phyloP scores from a whole-genome alignment of 495 filamentous ascomycete genomes.

The Annulohypoxylon maeteangense region DNA sequence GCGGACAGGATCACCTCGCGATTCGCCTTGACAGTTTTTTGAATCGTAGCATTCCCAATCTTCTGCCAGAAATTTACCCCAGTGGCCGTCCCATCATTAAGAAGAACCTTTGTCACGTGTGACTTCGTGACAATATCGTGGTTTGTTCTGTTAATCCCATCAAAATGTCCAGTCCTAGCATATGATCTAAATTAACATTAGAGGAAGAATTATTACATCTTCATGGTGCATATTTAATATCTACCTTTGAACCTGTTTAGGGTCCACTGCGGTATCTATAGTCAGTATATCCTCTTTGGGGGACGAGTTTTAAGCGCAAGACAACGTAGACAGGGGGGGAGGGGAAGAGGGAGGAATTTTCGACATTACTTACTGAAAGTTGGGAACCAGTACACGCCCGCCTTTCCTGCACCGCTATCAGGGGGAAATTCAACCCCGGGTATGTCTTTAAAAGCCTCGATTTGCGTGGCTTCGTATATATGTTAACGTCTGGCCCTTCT shows the following conservation, averaged over 20 bases:
- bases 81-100: conserved; percentile 51
- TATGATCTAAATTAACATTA: conserved; percentile 39
- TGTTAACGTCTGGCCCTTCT: background rate
- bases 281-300: too few species aligned
- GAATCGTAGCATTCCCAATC: conserved; percentile 31
- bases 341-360: background rate
- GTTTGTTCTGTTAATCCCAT: conserved; percentile 48
- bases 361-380: background rate
- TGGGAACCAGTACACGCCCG: conserved; percentile 57
- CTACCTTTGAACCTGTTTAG: conserved; percentile 49
- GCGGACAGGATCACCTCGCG: conserved; percentile 70
- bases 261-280: too few species aligned
- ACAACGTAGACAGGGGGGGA: too few species aligned
- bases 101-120: conserved; percentile 50
- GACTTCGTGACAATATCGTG: conserved; percentile 54
- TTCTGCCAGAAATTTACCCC: conserved; percentile 49
- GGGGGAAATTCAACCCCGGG: conserved; percentile 53
- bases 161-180: conserved; percentile 54
- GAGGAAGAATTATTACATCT: too few species aligned
- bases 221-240: too few species aligned
- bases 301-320: background rate
- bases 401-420: conserved; percentile 54
- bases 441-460: conserved; percentile 53
- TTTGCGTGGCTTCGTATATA: conserved; percentile 38
- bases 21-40: conserved; percentile 52